Evolutionary conservation across 768 basidiomycete genomes (phyloP), one percentile per base, ranked within the genome.

Genomic region (Pleurotus pulmonarius): DNA sequence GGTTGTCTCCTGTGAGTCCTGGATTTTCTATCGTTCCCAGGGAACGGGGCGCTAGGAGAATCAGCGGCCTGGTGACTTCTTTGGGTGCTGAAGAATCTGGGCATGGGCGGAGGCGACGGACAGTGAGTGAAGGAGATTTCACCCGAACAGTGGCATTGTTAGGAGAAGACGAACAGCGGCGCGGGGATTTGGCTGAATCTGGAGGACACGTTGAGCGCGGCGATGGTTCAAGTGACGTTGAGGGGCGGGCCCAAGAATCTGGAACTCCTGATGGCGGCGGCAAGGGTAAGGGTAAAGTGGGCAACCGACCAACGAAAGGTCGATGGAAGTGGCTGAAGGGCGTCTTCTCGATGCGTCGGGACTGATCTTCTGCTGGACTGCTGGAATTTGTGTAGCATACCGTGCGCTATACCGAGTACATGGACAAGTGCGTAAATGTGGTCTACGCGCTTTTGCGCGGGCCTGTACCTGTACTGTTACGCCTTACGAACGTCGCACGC

Each of bases 1-100:
- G 89, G 4, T 64, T 91, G 40, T 88, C 87, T 22, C 86, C 89
- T 13, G 71, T 86, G 55, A 88, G 86, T 62, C 89, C 89, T 29
- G 89, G 89, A n/a, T 91, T 90, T 61, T 75, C 79, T n/a, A 77
- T 88, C 46, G 74, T 83, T 52, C 86, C 86, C 18, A 67, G 72
- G 46, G 78, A 81, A 60, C 29, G 29, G 29, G 69, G 83, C 61
- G 70, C 80, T 59, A 68, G 82, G 60, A 69, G 76, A 57, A 56
- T 68, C 9, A 81, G 75, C 60, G 75, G 73, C 34, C 49, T 72
- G 16, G 59, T 24, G 58, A 26, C 61, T 58, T 22, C 69, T 69
- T 52, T 61, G 59, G 44, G 52, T 62, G 60, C 55, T 60, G 20
- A 25, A 58, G 57, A 60, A 58, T 39, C 49, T 55, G 56, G 65